A percentile compares a stretch with the other conserved stretches of the same genome.
Conservation (phyloP, 148 eudicot genomes). For the Drosera capensis region DNA sequence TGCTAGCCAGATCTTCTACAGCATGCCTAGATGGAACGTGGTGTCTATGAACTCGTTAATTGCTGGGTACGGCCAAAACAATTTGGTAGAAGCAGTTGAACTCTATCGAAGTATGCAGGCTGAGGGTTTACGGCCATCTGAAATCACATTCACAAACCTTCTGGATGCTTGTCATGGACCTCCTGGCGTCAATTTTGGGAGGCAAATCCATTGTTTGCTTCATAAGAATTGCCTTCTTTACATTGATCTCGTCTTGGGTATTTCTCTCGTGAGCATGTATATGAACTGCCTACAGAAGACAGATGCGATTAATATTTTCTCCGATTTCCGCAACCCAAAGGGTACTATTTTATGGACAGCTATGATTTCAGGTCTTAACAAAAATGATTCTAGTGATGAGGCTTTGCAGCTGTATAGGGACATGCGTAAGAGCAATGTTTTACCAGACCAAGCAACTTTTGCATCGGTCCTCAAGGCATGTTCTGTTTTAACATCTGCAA, state of each 20-base stretch:
- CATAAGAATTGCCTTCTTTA: constrained; percentile 35
- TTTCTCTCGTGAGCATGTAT: constrained; percentile 71
- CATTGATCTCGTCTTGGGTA: constrained; percentile 52
- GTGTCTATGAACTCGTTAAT: constrained; percentile 66
- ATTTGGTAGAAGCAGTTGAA: constrained; percentile 33
- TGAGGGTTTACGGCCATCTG: constrained; percentile 55
- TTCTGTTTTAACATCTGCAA: constrained; percentile 44
- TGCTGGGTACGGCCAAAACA: constrained; percentile 46
- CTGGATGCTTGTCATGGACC: constrained; percentile 46
- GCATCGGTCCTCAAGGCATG: constrained; percentile 72
- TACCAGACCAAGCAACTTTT: constrained; percentile 93
- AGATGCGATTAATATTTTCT: constrained; percentile 48
- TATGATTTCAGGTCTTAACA: constrained; percentile 66
- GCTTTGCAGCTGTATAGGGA: constrained; percentile 48
- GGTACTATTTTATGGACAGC: constrained; percentile 75
- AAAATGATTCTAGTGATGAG: constrained; percentile 40
- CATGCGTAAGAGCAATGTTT: constrained; percentile 42
- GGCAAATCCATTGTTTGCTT: constrained; percentile 56
- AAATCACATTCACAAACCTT: constrained; percentile 67
- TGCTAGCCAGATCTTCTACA: constrained; percentile 43
- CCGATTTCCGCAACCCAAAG: constrained; percentile 46
- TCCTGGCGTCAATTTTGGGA: constrained; percentile 31
- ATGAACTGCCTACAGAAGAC: constrained; percentile 21
- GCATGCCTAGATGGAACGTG: constrained; percentile 49
- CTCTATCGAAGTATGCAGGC: constrained; percentile 36